Percentiles rank a stretch among this genome's conserved stretches.
These are phyloP conservation scores for Dictyophora rubrovolvata DNA, from an alignment of 768 basidiomycete species.

Conservation along the genomic window DNA sequence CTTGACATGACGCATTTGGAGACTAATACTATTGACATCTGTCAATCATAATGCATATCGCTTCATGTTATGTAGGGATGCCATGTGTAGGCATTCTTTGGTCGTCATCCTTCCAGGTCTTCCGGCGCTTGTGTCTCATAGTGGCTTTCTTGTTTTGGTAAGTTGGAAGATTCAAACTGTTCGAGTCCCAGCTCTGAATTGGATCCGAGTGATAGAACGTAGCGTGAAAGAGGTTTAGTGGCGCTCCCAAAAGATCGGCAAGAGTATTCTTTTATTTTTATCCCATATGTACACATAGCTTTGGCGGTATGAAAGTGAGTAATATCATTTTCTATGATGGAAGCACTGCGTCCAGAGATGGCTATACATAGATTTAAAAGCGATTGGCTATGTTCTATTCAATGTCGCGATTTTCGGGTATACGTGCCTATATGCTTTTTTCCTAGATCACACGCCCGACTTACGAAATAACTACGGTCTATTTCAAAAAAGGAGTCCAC, in stretches of 20 bases:
- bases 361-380: not conserved
- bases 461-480: not conserved
- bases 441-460: not conserved
- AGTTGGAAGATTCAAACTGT: too few species aligned
- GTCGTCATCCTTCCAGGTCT: too few species aligned
- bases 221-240: not conserved
- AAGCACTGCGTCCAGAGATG: not conserved
- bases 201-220: too few species aligned
- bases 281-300: not conserved
- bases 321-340: not conserved
- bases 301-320: not conserved
- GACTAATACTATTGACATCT: too few species aligned
- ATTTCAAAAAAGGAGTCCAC: not conserved
- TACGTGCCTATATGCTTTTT: not conserved
- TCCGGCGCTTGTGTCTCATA: too few species aligned
- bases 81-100: too few species aligned
- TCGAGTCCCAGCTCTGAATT: too few species aligned
- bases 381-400: not conserved
- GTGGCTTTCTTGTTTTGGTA: too few species aligned
- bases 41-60: too few species aligned
- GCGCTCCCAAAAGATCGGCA: not conserved
- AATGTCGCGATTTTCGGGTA: not conserved
- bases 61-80: too few species aligned
- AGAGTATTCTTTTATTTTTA: not conserved
- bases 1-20: too few species aligned